phyloP scores from a whole-genome alignment of 805 yeast genomes.

The Saccharomycopsis oosterbeekiorum region DNA sequence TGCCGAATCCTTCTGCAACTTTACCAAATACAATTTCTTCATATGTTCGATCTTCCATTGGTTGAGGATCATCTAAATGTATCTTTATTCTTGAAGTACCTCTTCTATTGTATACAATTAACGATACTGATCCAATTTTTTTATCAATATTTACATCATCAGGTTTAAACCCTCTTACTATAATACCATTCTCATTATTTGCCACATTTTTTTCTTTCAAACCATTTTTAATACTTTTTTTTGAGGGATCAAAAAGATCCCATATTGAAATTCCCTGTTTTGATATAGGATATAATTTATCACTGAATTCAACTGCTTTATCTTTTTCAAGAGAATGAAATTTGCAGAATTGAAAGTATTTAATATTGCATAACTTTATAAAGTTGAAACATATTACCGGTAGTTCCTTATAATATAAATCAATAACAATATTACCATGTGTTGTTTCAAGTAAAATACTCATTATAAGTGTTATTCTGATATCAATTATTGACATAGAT shows the following conservation, averaged over 20 bases:
- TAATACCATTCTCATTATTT: background rate
- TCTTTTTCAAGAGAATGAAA: constrained; percentile 35
- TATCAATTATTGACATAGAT: background rate
- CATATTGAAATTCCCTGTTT: constrained; percentile 9
- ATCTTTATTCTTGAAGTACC: constrained; percentile 32
- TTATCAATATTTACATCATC: constrained; percentile 1
- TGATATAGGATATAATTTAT: constrained; percentile 34
- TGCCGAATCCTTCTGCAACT: constrained; percentile 41
- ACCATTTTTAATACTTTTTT: background rate
- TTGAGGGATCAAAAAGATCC: background rate
- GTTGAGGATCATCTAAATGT: constrained; percentile 25
- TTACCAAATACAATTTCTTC: constrained; percentile 35
- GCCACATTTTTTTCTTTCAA: background rate
- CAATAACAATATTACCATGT: constrained; percentile 42
- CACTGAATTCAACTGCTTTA: constrained; percentile 36
- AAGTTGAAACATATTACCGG: constrained; percentile 37
- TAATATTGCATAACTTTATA: constrained; percentile 41
- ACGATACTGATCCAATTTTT: constrained; percentile 29
- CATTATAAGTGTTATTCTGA: constrained; percentile 22
- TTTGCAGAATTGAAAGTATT: constrained; percentile 43
- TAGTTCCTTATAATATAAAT: constrained; percentile 29
- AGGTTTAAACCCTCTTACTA: background rate
- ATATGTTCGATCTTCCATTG: constrained; percentile 3
- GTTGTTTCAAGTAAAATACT: constrained; percentile 33
- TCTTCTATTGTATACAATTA: constrained; percentile 20